Base-by-base conservation (phyloP, 768 basidiomycete genomes). In the Pilatotrama ljubarskyi region DNA sequence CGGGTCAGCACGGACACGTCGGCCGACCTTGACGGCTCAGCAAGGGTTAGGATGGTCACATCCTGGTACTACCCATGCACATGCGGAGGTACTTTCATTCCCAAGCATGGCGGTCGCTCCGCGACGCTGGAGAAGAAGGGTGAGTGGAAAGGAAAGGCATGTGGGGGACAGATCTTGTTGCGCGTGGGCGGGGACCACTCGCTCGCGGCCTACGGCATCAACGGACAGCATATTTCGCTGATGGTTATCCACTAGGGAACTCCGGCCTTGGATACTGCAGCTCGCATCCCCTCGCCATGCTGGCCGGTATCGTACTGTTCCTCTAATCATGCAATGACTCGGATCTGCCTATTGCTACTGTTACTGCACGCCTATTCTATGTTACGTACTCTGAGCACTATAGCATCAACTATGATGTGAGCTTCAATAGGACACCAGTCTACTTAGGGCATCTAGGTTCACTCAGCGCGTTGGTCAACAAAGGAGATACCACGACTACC, bases 21-120 rank as follows among this genome's bases (percentile, higher is more conserved):
- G 29, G 10, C 29, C 10, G 29, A 32, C 10, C 4, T 32, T 10
- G 29, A 5, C 29, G 29, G n/a, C n/a, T n/a, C 29, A 32, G 29
- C 5, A 10, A 46, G 15, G 24, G 25, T 26, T 49, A n/a, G 9
- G 9, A 35, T 29, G 36, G 51, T 47, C 36, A 18, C n/a, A 17
- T 42, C 43, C 18, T 51, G 43, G 50, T 35, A 46, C 38, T 60
- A 51, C 10, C 49, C 59, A 7, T 61, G 59, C 36, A 22, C 22
- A 5, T 61, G 59, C 41, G 49, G 54, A 3, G 54, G 59, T 20
- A 35, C 18, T 9, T 8, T 5, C n/a, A 8, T 14, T 2, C 51
- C 41, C 13, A 25, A 40, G 38, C 18, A 15, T 43, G 15, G 42
- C 20, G 15, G 15, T 18, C n/a, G 29, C 10, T n/a, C n/a, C n/a